Evolutionary conservation across 495 filamentous ascomycete species (phyloP), one percentile per base, ranked within the genome.

Genomic region (Lasiosphaeria miniovina): DNA sequence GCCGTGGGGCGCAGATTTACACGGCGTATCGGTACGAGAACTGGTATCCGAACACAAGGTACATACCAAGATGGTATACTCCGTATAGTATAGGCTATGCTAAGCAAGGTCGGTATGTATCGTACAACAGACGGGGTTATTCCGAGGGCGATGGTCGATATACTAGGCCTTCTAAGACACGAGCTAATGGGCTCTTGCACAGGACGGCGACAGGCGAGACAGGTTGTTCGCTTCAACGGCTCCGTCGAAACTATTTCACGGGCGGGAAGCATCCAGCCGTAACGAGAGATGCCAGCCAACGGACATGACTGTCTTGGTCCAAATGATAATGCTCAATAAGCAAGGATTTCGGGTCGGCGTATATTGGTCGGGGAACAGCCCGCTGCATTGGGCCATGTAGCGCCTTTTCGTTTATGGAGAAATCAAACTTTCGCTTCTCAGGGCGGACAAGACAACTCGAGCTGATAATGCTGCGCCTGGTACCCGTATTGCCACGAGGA

Each of bases 141-240:
- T 51, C 55, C 55, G 55, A 58, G 14, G 48, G 4, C 48, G 40
- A 24, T 24, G 12, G 8, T 46, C 43, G 43, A 46, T 6, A 46
- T 31, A 24, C 49, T 46, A 46, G 5, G n/a, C 9, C 36, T 58
- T 46, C 55, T 46, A 46, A 58, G 51, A 58, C 55, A 58, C 24
- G 24, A 24, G 2, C 24, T 2, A 24, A 24, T 24, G 24, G 24
- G 24, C 24, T 24, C 24, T 24, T 24, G 11, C 4, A 51, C 10
- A 35, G 6, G 8, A 49, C 15, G 12, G 49, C 49, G 43, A 46
- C 15, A n/a, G 11, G 8, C 43, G 15, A n/a, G 43, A n/a, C 4
- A 51, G 11, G 6, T 14, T 5, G 17, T 51, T 51, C 49, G 49
- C 49, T 17, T 51, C 49, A 51, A 51, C 49, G 49, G 24, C 6